phyloP scores from a whole-genome alignment of 768 basidiomycete species.

The Lactarius indigo region DNA sequence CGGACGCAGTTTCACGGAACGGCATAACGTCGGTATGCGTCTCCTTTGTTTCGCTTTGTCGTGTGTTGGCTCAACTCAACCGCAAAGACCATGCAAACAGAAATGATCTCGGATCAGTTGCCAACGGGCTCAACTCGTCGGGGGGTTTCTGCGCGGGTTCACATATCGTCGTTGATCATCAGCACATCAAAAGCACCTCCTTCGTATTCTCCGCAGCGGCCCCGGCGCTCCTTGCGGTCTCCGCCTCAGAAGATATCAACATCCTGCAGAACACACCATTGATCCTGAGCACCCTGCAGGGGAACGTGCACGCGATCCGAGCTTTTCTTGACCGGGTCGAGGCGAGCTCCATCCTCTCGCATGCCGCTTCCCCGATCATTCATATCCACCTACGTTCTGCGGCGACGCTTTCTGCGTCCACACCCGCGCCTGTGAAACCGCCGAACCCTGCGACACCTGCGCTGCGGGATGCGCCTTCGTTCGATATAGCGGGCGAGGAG shows the following conservation, averaged over 20 bases:
- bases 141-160: conserved; percentile 98
- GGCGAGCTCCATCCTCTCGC: conserved; percentile 77
- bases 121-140: conserved; percentile 75
- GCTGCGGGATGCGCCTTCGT: conserved; percentile 44
- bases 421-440: conserved; percentile 36
- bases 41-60: background rate
- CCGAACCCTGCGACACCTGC: conserved; percentile 48
- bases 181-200: conserved; percentile 94
- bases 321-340: too few relatives aligned
- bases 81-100: conserved; percentile 52
- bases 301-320: too few relatives aligned
- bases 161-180: conserved; percentile 81
- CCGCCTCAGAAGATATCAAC: conserved; percentile 82
- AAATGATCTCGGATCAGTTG: conserved; percentile 88
- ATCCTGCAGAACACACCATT: conserved; percentile 73
- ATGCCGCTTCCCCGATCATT: conserved; percentile 86
- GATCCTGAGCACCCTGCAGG: conserved; percentile 70
- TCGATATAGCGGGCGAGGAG: conserved; percentile 70
- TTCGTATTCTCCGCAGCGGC: conserved; percentile 97
- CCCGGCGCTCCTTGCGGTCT: conserved; percentile 87
- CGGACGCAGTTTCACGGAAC: too few relatives aligned
- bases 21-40: conserved; percentile 73
- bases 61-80: background rate
- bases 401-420: conserved; percentile 18
- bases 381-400: conserved; percentile 64